Conservation (phyloP, 1,284 basidiomycete species). For the Ganoderma lucidum region DNA sequence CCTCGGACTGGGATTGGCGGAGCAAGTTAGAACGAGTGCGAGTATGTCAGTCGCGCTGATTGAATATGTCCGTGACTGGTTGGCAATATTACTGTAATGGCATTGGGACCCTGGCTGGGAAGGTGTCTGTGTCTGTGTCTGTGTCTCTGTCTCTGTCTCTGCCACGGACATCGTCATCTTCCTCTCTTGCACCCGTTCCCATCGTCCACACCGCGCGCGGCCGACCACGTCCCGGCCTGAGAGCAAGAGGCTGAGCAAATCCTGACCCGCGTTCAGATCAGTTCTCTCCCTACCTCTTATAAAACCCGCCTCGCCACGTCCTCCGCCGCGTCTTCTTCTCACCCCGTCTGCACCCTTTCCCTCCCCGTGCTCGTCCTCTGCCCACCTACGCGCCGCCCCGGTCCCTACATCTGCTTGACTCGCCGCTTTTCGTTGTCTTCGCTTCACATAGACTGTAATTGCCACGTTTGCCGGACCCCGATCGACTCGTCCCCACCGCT, state of each 20-base stretch:
- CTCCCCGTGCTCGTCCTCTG: not conserved
- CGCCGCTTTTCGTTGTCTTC: not conserved
- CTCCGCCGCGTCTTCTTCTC: not conserved
- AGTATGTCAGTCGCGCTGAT: slow-evolving; percentile 6
- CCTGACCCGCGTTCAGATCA: not conserved
- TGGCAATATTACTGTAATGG: no score
- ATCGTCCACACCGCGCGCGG: slow-evolving; percentile 3
- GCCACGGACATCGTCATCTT: not conserved
- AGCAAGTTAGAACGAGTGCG: not conserved
- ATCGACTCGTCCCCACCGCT: not conserved
- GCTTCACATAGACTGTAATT: not conserved
- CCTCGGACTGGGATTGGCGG: slow-evolving; percentile 9
- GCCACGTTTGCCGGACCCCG: not conserved
- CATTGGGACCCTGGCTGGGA: not conserved
- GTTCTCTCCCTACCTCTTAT: not conserved
- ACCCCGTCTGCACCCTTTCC: not conserved
- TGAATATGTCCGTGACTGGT: not conserved
- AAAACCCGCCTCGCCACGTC: not conserved
- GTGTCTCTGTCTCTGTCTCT: slow-evolving; percentile 1
- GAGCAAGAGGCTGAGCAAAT: not conserved
- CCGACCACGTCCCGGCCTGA: slow-evolving; percentile 6
- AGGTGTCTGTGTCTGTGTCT: not conserved
- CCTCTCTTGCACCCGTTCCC: slow-evolving; percentile 3
- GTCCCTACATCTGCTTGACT: not conserved
- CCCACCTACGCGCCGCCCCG: not conserved